phyloP scores from a whole-genome alignment of 2,329 filamentous ascomycete genomes.

The Verticillium longisporum region DNA sequence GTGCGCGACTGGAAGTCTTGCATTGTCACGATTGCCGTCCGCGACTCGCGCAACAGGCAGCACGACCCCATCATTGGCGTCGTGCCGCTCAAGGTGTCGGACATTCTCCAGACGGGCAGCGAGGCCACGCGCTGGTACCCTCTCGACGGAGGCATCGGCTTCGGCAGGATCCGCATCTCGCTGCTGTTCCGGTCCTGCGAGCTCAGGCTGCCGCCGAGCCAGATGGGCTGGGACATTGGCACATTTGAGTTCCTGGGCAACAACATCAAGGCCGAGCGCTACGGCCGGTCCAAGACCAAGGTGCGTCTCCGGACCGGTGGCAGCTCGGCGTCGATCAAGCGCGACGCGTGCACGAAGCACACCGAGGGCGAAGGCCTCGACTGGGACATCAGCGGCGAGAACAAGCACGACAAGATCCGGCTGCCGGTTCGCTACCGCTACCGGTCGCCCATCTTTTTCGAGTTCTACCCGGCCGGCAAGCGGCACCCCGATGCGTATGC shows the following conservation, averaged over 20 bases:
- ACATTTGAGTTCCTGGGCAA: conserved; percentile 83
- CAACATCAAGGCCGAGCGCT: conserved; percentile 58
- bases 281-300: conserved; percentile 62
- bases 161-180: conserved; percentile 82
- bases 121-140: conserved; percentile 91
- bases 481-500: conserved; percentile 69
- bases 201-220: conserved; percentile 72
- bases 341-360: conserved; percentile 52
- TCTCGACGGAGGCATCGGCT: conserved; percentile 89
- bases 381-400: conserved; percentile 41
- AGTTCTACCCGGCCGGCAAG: conserved; percentile 67
- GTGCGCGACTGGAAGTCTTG: conserved; percentile 87
- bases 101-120: conserved; percentile 80
- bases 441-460: conserved; percentile 81
- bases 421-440: conserved; percentile 89
- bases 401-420: conserved; percentile 44
- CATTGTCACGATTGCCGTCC: conserved; percentile 80
- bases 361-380: conserved; percentile 46
- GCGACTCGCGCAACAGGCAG: conserved; percentile 82
- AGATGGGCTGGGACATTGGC: conserved; percentile 91
- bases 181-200: conserved; percentile 87
- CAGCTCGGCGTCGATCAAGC: conserved; percentile 63
- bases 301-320: conserved; percentile 79
- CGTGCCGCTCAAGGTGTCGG: conserved; percentile 78
- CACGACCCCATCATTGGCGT: conserved; percentile 94